Conservation (phyloP, 495 filamentous ascomycete genomes). For the Neurospora sp. region DNA sequence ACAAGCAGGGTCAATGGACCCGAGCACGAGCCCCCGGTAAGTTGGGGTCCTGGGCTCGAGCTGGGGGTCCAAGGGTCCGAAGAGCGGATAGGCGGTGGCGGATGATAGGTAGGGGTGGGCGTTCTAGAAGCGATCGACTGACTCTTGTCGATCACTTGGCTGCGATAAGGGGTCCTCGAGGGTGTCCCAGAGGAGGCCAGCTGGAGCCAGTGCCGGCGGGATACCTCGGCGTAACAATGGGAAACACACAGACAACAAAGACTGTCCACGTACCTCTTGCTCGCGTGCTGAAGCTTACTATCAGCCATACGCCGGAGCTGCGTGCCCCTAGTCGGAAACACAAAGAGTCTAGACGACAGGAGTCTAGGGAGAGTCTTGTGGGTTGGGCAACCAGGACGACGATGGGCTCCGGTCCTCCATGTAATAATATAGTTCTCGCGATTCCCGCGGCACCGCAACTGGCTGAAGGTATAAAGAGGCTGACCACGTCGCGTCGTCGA, state of each 20-base stretch:
- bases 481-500: not conserved
- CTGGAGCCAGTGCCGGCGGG: not conserved
- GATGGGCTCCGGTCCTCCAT: not conserved
- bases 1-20: not conserved
- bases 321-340: not conserved
- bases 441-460: not conserved
- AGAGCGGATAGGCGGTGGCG: constrained; percentile 6
- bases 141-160: constrained; percentile 5
- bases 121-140: constrained; percentile 16
- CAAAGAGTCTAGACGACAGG: not conserved
- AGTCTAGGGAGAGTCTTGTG: not conserved
- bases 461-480: not conserved
- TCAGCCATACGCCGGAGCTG: not conserved
- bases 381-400: not conserved
- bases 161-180: constrained; percentile 7
- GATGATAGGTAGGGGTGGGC: constrained; percentile 1
- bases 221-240: not conserved
- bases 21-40: not conserved
- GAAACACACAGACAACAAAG: not conserved
- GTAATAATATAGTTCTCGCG: not conserved
- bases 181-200: not conserved
- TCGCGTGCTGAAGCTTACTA: not conserved
- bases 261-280: not conserved
- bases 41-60: not conserved
- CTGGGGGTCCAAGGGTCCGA: not conserved